These are phyloP conservation scores for Solanum hybrid DNA, from an alignment of 305 asterid species.

Conservation along the genomic window DNA sequence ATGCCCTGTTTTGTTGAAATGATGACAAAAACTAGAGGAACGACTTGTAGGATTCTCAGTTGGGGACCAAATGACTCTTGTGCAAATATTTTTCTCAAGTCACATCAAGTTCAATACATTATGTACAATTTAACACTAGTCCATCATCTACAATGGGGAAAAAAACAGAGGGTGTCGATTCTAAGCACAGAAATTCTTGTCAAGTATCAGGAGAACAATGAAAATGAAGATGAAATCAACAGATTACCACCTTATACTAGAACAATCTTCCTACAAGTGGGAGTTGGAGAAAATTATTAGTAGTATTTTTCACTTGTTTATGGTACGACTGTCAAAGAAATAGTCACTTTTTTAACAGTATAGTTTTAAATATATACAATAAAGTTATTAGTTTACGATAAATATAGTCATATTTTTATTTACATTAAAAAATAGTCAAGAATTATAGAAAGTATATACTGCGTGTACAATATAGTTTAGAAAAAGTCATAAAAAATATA, in stretches of 20 bases:
- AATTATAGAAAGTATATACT: too few relatives aligned
- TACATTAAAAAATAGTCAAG: too few relatives aligned
- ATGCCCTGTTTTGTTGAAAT: neutral
- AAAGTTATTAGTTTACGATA: neutral
- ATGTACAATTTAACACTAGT: neutral
- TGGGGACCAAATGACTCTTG: slow-evolving; percentile 2
- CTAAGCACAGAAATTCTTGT: neutral
- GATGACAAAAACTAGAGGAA: neutral
- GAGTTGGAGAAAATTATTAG: neutral
- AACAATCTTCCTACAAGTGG: neutral
- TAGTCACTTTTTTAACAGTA: neutral
- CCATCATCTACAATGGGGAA: neutral
- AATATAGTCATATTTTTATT: too few relatives aligned
- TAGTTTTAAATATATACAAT: neutral
- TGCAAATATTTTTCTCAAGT: neutral
- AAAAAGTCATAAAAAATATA: too few relatives aligned
- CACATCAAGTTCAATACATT: neutral
- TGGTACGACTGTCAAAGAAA: neutral
- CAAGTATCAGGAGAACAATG: neutral
- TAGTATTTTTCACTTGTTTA: neutral
- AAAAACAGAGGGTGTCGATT: neutral
- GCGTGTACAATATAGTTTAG: neutral
- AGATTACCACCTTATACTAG: neutral
- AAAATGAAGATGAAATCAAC: slow-evolving; percentile 4
- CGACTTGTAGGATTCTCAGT: neutral